A percentile compares a stretch with the other conserved stretches of the same genome.
phyloP scores from a whole-genome alignment of 495 filamentous ascomycete species.

The Cryomyces minteri region DNA sequence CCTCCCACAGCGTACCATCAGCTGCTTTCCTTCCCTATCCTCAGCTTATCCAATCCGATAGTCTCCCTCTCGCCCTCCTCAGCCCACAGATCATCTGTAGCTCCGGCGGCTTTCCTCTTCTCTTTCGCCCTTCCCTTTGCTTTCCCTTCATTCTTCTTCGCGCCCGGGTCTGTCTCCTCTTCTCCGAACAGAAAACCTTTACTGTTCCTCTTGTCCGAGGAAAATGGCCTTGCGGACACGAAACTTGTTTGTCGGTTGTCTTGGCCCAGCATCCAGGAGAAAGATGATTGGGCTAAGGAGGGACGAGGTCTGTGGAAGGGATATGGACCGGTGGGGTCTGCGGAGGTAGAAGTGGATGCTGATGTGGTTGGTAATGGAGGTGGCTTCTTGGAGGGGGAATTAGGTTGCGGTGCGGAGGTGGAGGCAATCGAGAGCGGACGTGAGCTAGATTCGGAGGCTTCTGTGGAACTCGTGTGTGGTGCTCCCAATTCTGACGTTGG shows the following conservation, averaged over 20 bases:
- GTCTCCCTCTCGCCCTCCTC: too few relatives aligned
- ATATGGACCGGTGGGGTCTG: neutral
- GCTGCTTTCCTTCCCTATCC: too few relatives aligned
- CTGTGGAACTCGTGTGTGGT: neutral
- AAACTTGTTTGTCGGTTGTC: conserved; percentile 10
- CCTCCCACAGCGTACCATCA: too few relatives aligned
- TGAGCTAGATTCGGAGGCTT: neutral
- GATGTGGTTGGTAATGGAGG: too few relatives aligned
- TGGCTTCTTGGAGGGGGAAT: too few relatives aligned
- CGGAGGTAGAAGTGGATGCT: neutral
- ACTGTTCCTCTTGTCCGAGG: neutral
- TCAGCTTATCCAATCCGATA: too few relatives aligned
- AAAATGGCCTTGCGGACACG: conserved; percentile 5
- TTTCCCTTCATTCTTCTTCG: neutral
- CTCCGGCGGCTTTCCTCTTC: neutral
- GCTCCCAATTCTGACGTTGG: conserved; percentile 1
- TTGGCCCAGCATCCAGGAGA: conserved; percentile 87
- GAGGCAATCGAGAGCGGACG: too few relatives aligned
- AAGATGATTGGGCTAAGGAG: conserved; percentile 67
- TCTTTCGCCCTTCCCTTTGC: neutral
- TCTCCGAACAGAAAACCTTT: conserved; percentile 5
- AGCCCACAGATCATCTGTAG: too few relatives aligned
- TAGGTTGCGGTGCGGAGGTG: too few relatives aligned
- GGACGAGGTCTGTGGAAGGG: conserved; percentile 24
- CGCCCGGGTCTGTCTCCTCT: neutral